A percentile compares a stretch with the other conserved stretches of the same genome.
phyloP scores from a whole-genome alignment of 1,284 basidiomycete species.

The Laetiporus sulphureus region DNA sequence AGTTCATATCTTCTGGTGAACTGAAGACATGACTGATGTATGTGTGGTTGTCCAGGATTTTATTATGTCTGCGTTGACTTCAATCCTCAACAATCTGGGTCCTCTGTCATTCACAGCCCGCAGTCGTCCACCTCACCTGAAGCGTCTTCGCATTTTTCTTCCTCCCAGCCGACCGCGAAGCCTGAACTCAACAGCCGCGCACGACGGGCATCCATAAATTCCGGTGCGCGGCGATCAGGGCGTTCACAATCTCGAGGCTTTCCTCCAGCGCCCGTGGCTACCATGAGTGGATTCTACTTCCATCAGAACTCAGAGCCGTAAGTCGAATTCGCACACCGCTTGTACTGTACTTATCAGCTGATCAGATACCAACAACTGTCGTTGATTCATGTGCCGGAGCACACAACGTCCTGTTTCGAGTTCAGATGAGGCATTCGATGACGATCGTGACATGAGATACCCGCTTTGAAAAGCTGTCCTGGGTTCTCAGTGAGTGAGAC shows the following conservation, averaged over 20 bases:
- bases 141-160: constrained; percentile 52
- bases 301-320: constrained; percentile 43
- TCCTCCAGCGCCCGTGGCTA: constrained; percentile 37
- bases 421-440: constrained; percentile 30
- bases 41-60: constrained; percentile 32
- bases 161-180: constrained; percentile 25
- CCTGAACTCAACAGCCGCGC: constrained; percentile 20
- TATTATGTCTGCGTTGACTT: constrained; percentile 55
- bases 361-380: constrained; percentile 40
- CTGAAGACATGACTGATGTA: background rate
- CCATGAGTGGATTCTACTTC: constrained; percentile 90
- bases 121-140: constrained; percentile 86
- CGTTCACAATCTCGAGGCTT: constrained; percentile 21
- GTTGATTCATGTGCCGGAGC: constrained; percentile 33
- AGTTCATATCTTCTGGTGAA: too few species aligned
- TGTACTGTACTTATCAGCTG: background rate
- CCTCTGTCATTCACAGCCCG: constrained; percentile 40
- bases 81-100: constrained; percentile 30
- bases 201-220: constrained; percentile 21
- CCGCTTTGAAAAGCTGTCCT: constrained; percentile 13
- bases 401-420: constrained; percentile 33
- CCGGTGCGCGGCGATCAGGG: constrained; percentile 19
- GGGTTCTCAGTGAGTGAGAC: constrained; percentile 1
- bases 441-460: constrained; percentile 5
- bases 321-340: constrained; percentile 9